Conservation (phyloP, 805 yeast species). For the Teunomyces lycoperdinae region DNA sequence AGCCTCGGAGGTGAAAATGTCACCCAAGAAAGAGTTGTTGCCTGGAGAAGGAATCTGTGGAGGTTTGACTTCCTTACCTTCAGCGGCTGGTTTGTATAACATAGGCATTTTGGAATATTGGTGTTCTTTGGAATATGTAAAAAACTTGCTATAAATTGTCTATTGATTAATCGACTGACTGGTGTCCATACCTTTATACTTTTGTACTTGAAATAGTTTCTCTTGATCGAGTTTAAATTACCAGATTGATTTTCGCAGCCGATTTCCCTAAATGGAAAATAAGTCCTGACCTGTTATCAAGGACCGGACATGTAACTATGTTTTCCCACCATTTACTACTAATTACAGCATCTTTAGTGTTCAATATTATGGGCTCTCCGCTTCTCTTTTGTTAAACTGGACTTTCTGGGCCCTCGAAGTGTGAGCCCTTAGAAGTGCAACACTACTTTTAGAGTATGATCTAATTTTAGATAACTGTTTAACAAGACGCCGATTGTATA, state of each 20-base stretch:
- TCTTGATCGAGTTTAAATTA: not conserved
- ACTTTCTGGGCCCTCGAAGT: too few relatives aligned
- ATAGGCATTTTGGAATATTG: slow-evolving; percentile 47
- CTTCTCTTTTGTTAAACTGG: not conserved
- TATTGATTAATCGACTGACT: not conserved
- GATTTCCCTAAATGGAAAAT: slow-evolving; percentile 6
- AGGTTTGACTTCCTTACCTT: slow-evolving; percentile 53
- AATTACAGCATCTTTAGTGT: too few relatives aligned
- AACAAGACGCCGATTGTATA: too few relatives aligned
- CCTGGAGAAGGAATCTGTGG: slow-evolving; percentile 63
- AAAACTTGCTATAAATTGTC: not conserved
- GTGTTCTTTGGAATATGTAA: not conserved
- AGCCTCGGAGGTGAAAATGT: slow-evolving; percentile 58
- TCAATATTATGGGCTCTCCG: too few relatives aligned
- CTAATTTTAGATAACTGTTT: too few relatives aligned
- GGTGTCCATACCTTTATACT: not conserved
- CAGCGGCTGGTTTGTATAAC: slow-evolving; percentile 50
- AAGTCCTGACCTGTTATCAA: slow-evolving; percentile 5
- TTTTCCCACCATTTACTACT: not conserved
- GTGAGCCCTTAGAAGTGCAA: too few relatives aligned
- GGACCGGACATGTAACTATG: not conserved
- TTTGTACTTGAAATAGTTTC: not conserved
- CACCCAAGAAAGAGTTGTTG: slow-evolving; percentile 68
- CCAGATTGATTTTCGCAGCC: slow-evolving; percentile 1
- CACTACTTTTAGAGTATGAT: too few relatives aligned